Conservation (phyloP, 495 filamentous ascomycete species). For the Hypomontagnella submonticulosa region DNA sequence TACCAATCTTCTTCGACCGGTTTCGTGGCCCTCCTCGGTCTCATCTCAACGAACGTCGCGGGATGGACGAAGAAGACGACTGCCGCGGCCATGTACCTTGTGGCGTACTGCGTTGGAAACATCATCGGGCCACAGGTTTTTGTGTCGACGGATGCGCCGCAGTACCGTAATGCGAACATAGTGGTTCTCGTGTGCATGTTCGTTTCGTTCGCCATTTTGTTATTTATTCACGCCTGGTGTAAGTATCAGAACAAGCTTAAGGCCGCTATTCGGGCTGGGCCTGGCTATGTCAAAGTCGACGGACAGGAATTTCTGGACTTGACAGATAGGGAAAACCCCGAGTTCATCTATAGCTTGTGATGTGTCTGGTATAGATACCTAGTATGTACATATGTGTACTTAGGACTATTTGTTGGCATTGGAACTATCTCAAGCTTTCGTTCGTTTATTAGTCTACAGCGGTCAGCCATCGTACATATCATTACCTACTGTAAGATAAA, state of each 20-base stretch:
- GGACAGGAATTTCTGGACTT: constrained; percentile 74
- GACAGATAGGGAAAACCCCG: constrained; percentile 75
- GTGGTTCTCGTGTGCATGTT: constrained; percentile 73
- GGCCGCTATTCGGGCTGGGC: constrained; percentile 59
- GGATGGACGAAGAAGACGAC: constrained; percentile 83
- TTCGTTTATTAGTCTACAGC: too few species aligned
- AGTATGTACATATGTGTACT: too few species aligned
- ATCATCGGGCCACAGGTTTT: constrained; percentile 56
- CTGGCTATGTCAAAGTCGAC: constrained; percentile 71
- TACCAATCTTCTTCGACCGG: constrained; percentile 68
- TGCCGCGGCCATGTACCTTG: constrained; percentile 75
- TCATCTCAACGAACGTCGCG: constrained; percentile 73
- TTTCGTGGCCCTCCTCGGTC: constrained; percentile 66
- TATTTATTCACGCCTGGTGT: constrained; percentile 73
- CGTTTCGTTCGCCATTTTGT: constrained; percentile 64
- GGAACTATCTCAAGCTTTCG: too few species aligned
- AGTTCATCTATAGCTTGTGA: constrained; percentile 73
- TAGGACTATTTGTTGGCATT: too few species aligned
- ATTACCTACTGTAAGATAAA: not conserved
- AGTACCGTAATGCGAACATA: constrained; percentile 75
- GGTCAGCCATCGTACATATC: too few species aligned
- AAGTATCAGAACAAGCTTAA: constrained; percentile 70
- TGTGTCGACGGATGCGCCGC: constrained; percentile 58
- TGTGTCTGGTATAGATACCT: not conserved
- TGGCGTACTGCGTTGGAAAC: constrained; percentile 71